Evolutionary conservation across 768 basidiomycete genomes (phyloP).

Genomic region (Termitomyces heimii): DNA sequence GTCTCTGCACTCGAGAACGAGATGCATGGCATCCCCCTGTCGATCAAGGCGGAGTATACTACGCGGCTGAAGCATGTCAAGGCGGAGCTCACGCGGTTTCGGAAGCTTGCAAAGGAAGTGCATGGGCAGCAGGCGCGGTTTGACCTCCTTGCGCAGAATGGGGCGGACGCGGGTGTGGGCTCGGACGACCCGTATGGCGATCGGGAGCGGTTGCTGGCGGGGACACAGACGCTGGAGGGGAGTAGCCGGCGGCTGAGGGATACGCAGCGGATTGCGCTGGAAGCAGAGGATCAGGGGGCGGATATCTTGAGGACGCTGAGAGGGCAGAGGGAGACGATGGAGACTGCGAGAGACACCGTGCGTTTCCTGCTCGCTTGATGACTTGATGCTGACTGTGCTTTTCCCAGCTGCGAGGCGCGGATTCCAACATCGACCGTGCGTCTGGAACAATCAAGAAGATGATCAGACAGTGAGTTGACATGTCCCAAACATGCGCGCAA

Average conservation of each 20-base stretch:
- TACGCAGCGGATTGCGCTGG: conserved; percentile 82
- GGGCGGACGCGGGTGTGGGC: conserved; percentile 15
- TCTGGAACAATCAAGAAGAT: conserved; percentile 87
- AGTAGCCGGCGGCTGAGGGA: conserved; percentile 70
- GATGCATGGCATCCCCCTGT: conserved; percentile 86
- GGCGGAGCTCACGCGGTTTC: conserved; percentile 64
- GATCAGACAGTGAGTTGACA: conserved; percentile 81
- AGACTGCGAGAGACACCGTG: conserved; percentile 81
- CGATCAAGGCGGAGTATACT: conserved; percentile 66
- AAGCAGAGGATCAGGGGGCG: conserved; percentile 87
- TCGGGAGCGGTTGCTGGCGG: conserved; percentile 59
- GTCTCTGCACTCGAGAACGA: conserved; percentile 94
- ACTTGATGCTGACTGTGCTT: not conserved
- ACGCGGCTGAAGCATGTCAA: conserved; percentile 64
- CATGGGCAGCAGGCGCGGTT: conserved; percentile 44
- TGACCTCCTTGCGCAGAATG: conserved; percentile 44
- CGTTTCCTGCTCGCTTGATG: conserved; percentile 13
- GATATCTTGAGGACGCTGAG: conserved; percentile 80
- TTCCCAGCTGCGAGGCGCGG: conserved; percentile 76
- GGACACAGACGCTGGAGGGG: conserved; percentile 68
- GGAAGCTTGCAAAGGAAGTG: conserved; percentile 71
- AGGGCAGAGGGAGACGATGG: conserved; percentile 86
- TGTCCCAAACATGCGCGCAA: too few relatives aligned
- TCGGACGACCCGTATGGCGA: conserved; percentile 73
- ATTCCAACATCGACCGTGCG: conserved; percentile 81